Conservation (phyloP, 305 asterid genomes). For the Solanum hybrid region DNA sequence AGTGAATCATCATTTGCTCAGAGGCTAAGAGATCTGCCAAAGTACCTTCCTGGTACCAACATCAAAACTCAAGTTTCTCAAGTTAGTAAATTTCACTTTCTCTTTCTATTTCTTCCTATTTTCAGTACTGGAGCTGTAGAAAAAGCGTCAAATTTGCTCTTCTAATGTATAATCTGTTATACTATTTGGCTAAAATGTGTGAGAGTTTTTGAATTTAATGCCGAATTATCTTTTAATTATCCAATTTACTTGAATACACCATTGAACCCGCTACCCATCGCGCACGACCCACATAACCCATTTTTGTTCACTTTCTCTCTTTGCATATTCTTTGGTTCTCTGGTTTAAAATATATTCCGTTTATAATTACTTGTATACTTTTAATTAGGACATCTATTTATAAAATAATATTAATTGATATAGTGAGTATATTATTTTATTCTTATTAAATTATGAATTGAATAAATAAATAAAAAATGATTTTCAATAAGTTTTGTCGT, state of each 20-base stretch:
- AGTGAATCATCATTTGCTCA: not conserved
- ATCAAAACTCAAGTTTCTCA: not conserved
- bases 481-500: no score
- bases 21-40: not conserved
- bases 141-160: not conserved
- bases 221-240: not conserved
- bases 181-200: not conserved
- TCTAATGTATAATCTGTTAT: not conserved
- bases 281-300: not conserved
- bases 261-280: not conserved
- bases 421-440: no score
- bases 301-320: not conserved
- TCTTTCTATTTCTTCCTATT: not conserved
- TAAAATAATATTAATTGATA: no score
- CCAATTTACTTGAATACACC: not conserved
- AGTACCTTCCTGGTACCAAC: not conserved
- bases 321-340: no score
- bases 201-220: not conserved
- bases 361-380: no score
- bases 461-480: no score
- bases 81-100: not conserved
- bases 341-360: accelerated
- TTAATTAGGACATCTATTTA: no score
- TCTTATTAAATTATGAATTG: no score
- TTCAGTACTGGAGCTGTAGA: not conserved